phyloP scores from a whole-genome alignment of 2,329 filamentous ascomycete species.

The Hypoxylon sp. region DNA sequence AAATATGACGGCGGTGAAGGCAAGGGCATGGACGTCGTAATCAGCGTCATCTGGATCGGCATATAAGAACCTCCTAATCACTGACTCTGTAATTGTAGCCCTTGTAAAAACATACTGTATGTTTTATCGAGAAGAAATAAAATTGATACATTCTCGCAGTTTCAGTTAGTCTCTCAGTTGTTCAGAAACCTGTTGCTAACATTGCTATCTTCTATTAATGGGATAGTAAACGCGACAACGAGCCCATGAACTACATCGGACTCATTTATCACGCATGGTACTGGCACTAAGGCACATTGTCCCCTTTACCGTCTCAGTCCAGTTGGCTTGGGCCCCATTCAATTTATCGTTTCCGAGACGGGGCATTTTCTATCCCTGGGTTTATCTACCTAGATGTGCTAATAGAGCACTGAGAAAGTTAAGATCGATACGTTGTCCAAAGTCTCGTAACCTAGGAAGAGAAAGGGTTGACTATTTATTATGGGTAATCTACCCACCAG shows the following conservation, averaged over 20 bases:
- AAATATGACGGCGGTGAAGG: conserved; percentile 79
- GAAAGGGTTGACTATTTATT: background rate
- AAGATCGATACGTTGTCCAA: background rate
- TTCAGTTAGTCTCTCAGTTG: background rate
- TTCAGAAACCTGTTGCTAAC: background rate
- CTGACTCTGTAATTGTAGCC: background rate
- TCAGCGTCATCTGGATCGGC: conserved; percentile 84
- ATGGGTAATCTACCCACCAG: background rate
- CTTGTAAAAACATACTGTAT: conserved; percentile 30
- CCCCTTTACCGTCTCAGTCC: background rate
- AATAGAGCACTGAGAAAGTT: background rate
- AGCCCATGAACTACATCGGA: background rate
- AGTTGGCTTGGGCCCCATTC: background rate
- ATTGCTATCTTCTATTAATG: background rate
- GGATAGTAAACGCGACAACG: background rate
- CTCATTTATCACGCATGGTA: background rate
- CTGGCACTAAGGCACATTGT: background rate
- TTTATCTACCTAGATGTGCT: background rate
- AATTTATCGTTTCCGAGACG: background rate
- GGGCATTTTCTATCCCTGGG: background rate
- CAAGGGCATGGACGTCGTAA: conserved; percentile 77
- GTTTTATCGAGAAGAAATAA: conserved; percentile 21
- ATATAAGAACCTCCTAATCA: conserved; percentile 58
- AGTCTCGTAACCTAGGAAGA: background rate
- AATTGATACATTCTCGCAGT: conserved; percentile 15